phyloP scores from a whole-genome alignment of 371 early-diverging fungal genomes.

The Racocetra persica region DNA sequence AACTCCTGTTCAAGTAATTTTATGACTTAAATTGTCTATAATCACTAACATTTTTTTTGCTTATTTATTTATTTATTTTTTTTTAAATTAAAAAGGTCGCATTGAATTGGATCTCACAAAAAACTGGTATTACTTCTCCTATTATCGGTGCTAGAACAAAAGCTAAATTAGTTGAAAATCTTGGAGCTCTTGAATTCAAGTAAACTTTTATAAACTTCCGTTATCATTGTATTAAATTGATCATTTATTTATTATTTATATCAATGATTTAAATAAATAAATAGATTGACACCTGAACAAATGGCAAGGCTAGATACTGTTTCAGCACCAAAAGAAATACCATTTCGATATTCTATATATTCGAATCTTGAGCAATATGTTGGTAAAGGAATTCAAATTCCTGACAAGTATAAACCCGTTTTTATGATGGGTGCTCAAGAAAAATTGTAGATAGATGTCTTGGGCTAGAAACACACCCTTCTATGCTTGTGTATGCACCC shows the following conservation, averaged over 20 bases:
- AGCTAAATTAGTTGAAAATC: constrained; percentile 52
- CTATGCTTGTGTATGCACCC: too few relatives aligned
- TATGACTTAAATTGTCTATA: neutral
- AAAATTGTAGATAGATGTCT: too few relatives aligned
- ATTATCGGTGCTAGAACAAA: constrained; percentile 55
- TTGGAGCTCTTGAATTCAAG: constrained; percentile 51
- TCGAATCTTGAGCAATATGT: neutral
- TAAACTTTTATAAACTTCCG: neutral
- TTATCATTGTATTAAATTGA: neutral
- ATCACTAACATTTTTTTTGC: neutral
- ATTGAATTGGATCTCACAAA: constrained; percentile 56
- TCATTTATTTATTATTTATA: neutral
- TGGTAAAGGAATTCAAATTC: constrained; percentile 1
- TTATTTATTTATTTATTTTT: neutral
- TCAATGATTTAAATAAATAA: neutral
- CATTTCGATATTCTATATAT: neutral
- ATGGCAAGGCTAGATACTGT: constrained; percentile 2
- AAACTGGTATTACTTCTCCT: constrained; percentile 56
- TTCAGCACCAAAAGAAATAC: neutral
- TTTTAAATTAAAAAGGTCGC: constrained; percentile 46
- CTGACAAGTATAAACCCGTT: neutral
- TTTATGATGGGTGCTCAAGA: too few relatives aligned
- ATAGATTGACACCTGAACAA: constrained; percentile 17
- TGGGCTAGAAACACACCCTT: too few relatives aligned
- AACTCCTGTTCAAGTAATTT: constrained; percentile 50